Conservation (phyloP, 1,284 basidiomycete genomes). For the Moesziomyces aphidis region DNA sequence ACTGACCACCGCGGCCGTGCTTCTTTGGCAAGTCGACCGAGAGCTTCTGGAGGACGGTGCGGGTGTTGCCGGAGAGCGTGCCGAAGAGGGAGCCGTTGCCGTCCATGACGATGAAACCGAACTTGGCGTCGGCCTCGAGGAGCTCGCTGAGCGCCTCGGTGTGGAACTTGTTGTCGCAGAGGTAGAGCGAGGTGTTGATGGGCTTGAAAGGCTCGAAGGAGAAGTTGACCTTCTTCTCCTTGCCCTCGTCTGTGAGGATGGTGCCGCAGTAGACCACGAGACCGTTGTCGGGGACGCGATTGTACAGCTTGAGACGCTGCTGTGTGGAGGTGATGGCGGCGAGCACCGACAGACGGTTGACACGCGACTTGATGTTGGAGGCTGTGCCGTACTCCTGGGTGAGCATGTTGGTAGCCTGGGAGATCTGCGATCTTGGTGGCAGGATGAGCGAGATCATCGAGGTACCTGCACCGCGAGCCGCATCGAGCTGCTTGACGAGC, state of each 20-base stretch:
- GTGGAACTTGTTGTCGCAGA: conserved; percentile 99
- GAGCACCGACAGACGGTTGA: conserved; percentile 96
- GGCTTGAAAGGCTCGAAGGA: conserved; percentile 94
- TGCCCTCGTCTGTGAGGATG: conserved; percentile 92
- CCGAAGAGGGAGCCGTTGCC: conserved; percentile 97
- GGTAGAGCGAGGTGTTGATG: conserved; percentile 94
- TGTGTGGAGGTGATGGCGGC: conserved; percentile 99
- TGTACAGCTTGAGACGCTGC: conserved; percentile 96
- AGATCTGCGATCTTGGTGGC: conserved; percentile 95
- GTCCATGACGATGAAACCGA: conserved; percentile 99
- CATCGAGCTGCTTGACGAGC: conserved; percentile 70
- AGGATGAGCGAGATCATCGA: conserved; percentile 99
- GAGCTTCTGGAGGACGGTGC: conserved; percentile 97
- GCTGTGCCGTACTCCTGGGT: conserved; percentile 89
- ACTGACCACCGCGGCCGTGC: conserved; percentile 99
- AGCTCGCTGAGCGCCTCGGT: conserved; percentile 97
- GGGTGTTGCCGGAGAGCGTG: conserved; percentile 94
- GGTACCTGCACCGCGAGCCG: conserved; percentile 79
- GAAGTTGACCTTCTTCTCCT: conserved; percentile 91
- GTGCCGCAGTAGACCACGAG: conserved; percentile 92
- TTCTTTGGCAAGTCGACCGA: conserved; percentile 99
- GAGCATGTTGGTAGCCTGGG: conserved; percentile 91
- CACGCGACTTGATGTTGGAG: conserved; percentile 99
- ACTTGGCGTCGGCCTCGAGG: conserved; percentile 95
- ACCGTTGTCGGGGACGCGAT: conserved; percentile 88